These are phyloP conservation scores for Saccharomycopsis synnaedendra DNA, from an alignment of 805 yeast genomes.

Conservation along the genomic window DNA sequence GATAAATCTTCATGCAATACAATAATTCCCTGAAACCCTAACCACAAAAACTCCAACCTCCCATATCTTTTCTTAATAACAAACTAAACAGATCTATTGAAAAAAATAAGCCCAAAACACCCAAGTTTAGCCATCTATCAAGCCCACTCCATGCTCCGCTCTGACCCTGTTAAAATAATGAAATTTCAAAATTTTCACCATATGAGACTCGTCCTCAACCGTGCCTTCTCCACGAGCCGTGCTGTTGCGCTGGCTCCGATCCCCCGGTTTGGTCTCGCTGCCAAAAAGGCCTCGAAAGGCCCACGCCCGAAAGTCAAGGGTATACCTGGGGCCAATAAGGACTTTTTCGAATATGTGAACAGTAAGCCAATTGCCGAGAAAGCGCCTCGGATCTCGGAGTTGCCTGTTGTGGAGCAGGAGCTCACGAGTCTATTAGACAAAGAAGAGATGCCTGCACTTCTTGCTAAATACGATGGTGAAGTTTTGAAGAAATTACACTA, in stretches of 20 bases:
- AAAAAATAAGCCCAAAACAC: no score
- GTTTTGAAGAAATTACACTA: background rate
- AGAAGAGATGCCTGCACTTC: background rate
- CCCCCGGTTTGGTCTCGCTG: background rate
- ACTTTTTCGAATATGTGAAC: slow-evolving; percentile 13
- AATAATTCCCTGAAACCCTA: no score
- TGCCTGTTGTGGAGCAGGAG: background rate
- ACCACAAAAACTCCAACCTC: no score
- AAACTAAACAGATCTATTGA: no score
- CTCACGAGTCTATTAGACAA: background rate
- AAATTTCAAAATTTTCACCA: no score
- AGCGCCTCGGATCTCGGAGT: background rate
- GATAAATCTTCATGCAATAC: no score
- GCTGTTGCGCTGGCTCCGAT: background rate
- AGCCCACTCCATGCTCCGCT: no score
- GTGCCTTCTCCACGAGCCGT: background rate
- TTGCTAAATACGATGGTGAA: background rate
- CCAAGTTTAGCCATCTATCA: no score
- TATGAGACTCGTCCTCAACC: background rate
- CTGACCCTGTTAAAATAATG: no score
- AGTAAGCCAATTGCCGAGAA: slow-evolving; percentile 3
- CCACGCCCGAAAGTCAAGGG: slow-evolving; percentile 2
- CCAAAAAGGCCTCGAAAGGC: background rate
- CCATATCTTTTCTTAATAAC: no score
- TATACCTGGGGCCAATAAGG: slow-evolving; percentile 8